phyloP scores from a whole-genome alignment of 164 flowering plant genomes.

The Aristolochia fimbriata region DNA sequence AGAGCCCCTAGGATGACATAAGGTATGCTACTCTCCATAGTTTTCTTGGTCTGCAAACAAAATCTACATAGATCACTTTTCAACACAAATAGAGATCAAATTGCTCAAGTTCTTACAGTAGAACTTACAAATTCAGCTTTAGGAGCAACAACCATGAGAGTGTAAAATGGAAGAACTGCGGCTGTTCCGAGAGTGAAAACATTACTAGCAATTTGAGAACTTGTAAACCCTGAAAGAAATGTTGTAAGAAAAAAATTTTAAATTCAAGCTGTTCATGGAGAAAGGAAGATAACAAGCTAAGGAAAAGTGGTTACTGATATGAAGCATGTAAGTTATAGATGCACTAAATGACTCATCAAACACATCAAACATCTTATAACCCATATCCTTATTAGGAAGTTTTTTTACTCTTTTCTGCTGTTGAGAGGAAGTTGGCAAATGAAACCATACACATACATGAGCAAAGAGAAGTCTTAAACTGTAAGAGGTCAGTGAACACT shows the following conservation, averaged over 20 bases:
- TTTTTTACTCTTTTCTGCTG: no score
- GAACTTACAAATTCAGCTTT: constrained; percentile 53
- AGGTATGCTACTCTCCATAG: constrained; percentile 65
- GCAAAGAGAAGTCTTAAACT: no score
- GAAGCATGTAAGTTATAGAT: no score
- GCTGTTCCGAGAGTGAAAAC: constrained; percentile 76
- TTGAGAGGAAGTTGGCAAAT: no score
- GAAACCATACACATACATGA: no score
- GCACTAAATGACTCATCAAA: no score
- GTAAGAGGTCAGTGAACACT: no score
- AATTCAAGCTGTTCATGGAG: background rate
- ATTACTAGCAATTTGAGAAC: constrained; percentile 62
- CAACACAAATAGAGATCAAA: background rate
- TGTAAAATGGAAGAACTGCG: constrained; percentile 93
- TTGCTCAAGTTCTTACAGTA: background rate
- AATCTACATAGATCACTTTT: background rate
- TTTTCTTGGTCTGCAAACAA: constrained; percentile 63
- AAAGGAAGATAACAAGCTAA: background rate
- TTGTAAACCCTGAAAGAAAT: constrained; percentile 50
- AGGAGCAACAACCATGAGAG: constrained; percentile 91
- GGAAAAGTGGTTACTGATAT: background rate
- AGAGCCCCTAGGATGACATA: constrained; percentile 60
- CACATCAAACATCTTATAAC: no score
- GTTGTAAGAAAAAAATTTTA: background rate
- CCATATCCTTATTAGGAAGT: no score